A percentile compares a stretch with the other conserved stretches of the same genome.
phyloP scores from a whole-genome alignment of 2,329 filamentous ascomycete species.

The Colletotrichum karsti region DNA sequence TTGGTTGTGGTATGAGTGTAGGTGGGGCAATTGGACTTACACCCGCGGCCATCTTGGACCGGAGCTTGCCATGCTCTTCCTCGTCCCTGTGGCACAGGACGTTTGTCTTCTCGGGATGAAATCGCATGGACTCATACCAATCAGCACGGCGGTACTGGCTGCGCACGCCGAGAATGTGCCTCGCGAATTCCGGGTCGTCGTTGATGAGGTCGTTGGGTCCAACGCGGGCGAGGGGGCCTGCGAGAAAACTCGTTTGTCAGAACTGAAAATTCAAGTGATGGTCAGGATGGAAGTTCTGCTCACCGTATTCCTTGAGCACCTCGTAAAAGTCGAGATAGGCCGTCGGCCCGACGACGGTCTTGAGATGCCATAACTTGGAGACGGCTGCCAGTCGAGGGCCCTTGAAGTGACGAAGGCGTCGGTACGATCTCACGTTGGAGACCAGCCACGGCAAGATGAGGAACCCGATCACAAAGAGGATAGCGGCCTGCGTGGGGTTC shows the following conservation, averaged over 20 bases:
- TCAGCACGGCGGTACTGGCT: conserved; percentile 43
- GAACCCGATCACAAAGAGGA: neutral
- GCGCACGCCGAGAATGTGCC: conserved; percentile 45
- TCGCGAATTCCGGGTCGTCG: conserved; percentile 34
- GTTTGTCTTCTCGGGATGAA: conserved; percentile 62
- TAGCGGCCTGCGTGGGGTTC: neutral
- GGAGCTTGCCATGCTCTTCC: conserved; percentile 47
- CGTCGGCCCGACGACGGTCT: conserved; percentile 37
- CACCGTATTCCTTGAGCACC: conserved; percentile 43
- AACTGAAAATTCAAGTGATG: neutral
- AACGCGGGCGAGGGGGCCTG: conserved; percentile 30
- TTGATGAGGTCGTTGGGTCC: conserved; percentile 29
- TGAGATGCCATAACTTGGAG: conserved; percentile 49
- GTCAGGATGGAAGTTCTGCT: conserved; percentile 6
- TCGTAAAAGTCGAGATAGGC: conserved; percentile 45
- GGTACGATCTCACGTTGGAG: conserved; percentile 39
- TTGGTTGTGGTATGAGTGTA: too few relatives aligned
- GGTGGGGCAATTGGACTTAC: too few relatives aligned
- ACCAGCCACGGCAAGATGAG: conserved; percentile 20
- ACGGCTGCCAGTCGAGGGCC: conserved; percentile 47
- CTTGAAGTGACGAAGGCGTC: conserved; percentile 47
- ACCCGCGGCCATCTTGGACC: conserved; percentile 59
- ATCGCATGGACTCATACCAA: conserved; percentile 57
- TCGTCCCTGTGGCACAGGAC: conserved; percentile 60
- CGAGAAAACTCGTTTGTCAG: neutral